phyloP scores from a whole-genome alignment of 106 monocot genomes.

The Dendrobium nobile region DNA sequence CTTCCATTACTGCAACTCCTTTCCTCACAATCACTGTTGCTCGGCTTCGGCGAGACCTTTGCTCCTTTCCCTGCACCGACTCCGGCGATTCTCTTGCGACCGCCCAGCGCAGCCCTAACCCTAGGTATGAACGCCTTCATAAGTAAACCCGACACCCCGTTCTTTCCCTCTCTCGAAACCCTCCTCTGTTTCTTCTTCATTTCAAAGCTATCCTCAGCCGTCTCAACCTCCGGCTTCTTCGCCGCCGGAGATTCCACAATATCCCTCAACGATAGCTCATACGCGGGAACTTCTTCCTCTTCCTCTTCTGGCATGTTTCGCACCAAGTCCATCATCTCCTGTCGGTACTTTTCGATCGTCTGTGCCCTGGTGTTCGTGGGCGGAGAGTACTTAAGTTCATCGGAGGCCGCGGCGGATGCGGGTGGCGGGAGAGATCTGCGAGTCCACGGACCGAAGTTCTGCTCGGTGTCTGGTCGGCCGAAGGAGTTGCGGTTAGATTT shows the following conservation, averaged over 20 bases:
- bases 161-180: slow-evolving; percentile 10
- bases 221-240: background rate
- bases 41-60: slow-evolving; percentile 4
- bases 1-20: background rate
- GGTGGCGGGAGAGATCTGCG: background rate
- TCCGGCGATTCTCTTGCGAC: background rate
- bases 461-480: background rate
- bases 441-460: background rate
- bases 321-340: slow-evolving; percentile 40
- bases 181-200: slow-evolving; percentile 7
- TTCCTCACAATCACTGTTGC: background rate
- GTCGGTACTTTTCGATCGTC: slow-evolving; percentile 23
- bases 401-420: background rate
- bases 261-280: slow-evolving; percentile 41
- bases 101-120: background rate
- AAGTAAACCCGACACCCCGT: background rate
- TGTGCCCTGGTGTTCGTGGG: background rate
- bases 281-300: slow-evolving; percentile 11
- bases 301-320: slow-evolving; percentile 30
- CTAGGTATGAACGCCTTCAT: slow-evolving; percentile 22
- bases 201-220: background rate
- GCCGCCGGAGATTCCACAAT: slow-evolving; percentile 18
- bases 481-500: background rate
- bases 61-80: background rate
- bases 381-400: background rate